Evolutionary conservation across 83 land plant genomes (phyloP).

Genomic region (Thuja plicata): DNA sequence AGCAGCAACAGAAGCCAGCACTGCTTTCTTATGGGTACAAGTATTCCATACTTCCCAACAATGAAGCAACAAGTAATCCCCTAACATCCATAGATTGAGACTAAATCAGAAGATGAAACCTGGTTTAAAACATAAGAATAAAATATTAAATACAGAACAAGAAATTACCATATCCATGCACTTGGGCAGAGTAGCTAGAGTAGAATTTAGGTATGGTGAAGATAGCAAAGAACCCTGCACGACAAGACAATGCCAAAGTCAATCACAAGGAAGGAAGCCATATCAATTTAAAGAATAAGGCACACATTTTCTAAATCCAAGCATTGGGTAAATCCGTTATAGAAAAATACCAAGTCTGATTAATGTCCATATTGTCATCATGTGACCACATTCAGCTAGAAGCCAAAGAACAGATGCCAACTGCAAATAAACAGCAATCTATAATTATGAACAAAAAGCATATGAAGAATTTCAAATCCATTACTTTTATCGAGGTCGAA

Average conservation of each 20-base stretch:
- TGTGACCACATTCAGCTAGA: slow-evolving; percentile 58
- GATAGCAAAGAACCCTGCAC: slow-evolving; percentile 56
- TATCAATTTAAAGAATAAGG: background rate
- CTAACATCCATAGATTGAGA: background rate
- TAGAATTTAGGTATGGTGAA: slow-evolving; percentile 60
- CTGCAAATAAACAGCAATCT: slow-evolving; percentile 23
- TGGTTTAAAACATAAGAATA: background rate
- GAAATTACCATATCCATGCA: slow-evolving; percentile 41
- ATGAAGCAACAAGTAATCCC: background rate
- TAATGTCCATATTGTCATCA: slow-evolving; percentile 57
- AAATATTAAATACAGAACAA: background rate
- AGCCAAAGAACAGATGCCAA: slow-evolving; percentile 52
- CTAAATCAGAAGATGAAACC: slow-evolving; percentile 15
- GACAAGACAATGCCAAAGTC: background rate
- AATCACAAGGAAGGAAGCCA: background rate
- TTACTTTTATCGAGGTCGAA: background rate
- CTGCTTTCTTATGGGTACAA: slow-evolving; percentile 15
- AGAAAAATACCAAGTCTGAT: slow-evolving; percentile 39
- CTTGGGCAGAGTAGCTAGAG: slow-evolving; percentile 44
- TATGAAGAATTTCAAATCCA: background rate
- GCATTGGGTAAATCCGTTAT: background rate
- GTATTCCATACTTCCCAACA: slow-evolving; percentile 14
- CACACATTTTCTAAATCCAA: background rate
- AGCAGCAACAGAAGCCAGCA: background rate
- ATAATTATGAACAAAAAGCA: background rate